Evolutionary conservation across 2,329 filamentous ascomycete species (phyloP).

Genomic region (Cytospora schulzeri): DNA sequence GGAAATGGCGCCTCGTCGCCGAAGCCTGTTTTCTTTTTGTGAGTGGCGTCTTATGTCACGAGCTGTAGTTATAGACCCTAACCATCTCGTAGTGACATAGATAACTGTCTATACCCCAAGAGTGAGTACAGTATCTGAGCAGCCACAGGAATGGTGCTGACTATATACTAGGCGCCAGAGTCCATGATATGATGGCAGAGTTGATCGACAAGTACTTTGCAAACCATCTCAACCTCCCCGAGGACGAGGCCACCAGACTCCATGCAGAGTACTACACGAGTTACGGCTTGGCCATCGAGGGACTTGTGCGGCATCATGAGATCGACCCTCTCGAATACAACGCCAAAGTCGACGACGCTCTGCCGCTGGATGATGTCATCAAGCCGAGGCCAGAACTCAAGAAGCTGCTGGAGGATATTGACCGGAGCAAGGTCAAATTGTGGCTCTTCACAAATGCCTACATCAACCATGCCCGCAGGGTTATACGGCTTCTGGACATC

Average conservation of each 20-base stretch:
- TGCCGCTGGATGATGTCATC: constrained; percentile 84
- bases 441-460: constrained; percentile 99
- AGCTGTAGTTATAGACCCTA: constrained; percentile 25
- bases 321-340: constrained; percentile 97
- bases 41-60: constrained; percentile 28
- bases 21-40: constrained; percentile 49
- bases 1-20: constrained; percentile 24
- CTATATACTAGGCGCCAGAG: constrained; percentile 62
- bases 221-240: constrained; percentile 71
- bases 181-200: constrained; percentile 85
- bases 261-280: constrained; percentile 93
- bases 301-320: constrained; percentile 88
- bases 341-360: constrained; percentile 86
- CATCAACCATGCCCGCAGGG: constrained; percentile 79
- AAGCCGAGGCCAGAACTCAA: constrained; percentile 76
- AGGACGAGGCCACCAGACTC: constrained; percentile 79
- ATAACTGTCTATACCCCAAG: constrained; percentile 94
- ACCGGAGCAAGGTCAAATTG: constrained; percentile 77
- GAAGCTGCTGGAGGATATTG: constrained; percentile 77
- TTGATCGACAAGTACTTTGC: constrained; percentile 71
- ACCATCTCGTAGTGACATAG: constrained; percentile 82
- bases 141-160: constrained; percentile 26
- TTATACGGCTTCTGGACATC: constrained; percentile 77
- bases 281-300: constrained; percentile 97
- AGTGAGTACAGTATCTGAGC: constrained; percentile 53